These are phyloP conservation scores for Botrytis fabae DNA, from an alignment of 2,329 filamentous ascomycete species.

Conservation along the genomic window DNA sequence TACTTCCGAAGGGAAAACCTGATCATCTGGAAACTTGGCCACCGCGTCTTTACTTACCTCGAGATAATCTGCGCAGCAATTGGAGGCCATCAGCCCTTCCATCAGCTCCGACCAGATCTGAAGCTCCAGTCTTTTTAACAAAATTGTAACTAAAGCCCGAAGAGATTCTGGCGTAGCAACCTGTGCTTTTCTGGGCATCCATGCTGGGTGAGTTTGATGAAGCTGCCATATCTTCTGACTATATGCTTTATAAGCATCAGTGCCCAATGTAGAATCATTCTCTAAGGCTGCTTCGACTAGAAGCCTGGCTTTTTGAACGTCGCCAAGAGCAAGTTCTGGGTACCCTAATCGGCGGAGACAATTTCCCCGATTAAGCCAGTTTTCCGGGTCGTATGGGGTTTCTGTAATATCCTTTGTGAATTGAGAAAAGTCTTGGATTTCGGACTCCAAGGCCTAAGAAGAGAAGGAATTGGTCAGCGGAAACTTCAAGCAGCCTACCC, in stretches of 20 bases:
- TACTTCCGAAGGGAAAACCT: slow-evolving; percentile 35
- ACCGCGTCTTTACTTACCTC: slow-evolving; percentile 33
- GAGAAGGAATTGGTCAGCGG: slow-evolving; percentile 24
- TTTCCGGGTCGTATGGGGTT: slow-evolving; percentile 36
- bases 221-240: slow-evolving; percentile 32
- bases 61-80: slow-evolving; percentile 35
- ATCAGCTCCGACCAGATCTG: slow-evolving; percentile 38
- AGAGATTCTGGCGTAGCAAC: slow-evolving; percentile 34
- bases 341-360: slow-evolving; percentile 37
- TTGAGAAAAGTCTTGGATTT: slow-evolving; percentile 29
- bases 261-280: slow-evolving; percentile 29
- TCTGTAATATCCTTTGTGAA: slow-evolving; percentile 31
- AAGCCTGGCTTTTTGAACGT: slow-evolving; percentile 40
- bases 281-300: slow-evolving; percentile 36
- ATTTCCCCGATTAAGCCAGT: slow-evolving; percentile 35
- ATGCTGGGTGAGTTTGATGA: slow-evolving; percentile 35
- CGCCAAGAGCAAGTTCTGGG: slow-evolving; percentile 40
- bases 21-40: slow-evolving; percentile 35
- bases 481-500: slow-evolving; percentile 3
- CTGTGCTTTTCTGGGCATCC: slow-evolving; percentile 29
- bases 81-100: slow-evolving; percentile 37
- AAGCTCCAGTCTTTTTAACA: slow-evolving; percentile 35
- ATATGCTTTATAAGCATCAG: slow-evolving; percentile 36
- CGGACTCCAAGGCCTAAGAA: slow-evolving; percentile 30
- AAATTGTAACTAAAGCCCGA: slow-evolving; percentile 25